Base-by-base conservation (phyloP, 2,329 filamentous ascomycete species). In the Fusarium mundagurra region DNA sequence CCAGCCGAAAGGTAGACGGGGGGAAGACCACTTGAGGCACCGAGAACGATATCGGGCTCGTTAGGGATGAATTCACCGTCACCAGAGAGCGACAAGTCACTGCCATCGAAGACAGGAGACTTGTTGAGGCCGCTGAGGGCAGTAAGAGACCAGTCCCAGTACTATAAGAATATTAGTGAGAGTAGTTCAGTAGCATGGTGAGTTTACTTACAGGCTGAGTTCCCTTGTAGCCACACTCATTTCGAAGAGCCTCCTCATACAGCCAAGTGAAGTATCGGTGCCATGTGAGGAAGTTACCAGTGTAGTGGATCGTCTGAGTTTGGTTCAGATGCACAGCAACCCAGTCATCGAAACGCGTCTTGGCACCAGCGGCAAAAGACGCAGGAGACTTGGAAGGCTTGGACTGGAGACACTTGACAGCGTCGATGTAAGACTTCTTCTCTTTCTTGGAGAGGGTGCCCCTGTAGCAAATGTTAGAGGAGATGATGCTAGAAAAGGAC, bases 51-150 rank as follows among this genome's bases (percentile, higher is more conserved):
- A 29, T 76, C 75, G 8, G 69, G 64, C 22, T 76, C 63, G 51
- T 76, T 45, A 1, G 78, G 68, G 33, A 81, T 73, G 53, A 62
- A 77, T 18, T 67, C 78, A 11, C 87, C 87, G 53, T 89, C 84
- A 4, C 86, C 85, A 9, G 82, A 82, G 73, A 88, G 81, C 24
- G 83, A 85, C 13, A 80, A 81, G 3, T 81, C 83, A 61, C 82
- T 85, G n/a, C 87, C 87, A 69, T 88, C 85, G 68, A 87, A 88
- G 61, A 88, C 78, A 17, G 85, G 80, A 3, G 85, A 87, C 69
- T 77, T 83, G 45, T 80, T 73, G 51, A 84, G 77, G n/a, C 80
- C 81, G 6, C 74, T 74, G 8, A 81, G 65, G 38, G 82, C 81
- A 51, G 82, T 84, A 29, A 82, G 79, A 9, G 80, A 75, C 85